Conservation (phyloP, 768 basidiomycete genomes). For the Multifurca ochricompacta region DNA sequence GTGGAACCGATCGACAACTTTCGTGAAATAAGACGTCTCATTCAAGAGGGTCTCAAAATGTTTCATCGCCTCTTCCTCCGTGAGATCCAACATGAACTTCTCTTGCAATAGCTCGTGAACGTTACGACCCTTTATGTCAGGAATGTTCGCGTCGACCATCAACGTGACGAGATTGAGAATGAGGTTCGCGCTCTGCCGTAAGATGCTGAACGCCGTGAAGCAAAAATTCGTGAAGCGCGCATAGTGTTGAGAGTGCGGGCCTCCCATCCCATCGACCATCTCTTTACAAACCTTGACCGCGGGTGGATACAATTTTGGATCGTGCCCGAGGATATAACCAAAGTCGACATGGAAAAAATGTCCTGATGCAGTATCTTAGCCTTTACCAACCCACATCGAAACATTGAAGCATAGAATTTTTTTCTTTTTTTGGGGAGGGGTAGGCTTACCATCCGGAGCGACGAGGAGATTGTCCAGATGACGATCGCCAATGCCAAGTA, state of each 20-base stretch:
- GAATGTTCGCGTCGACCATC: conserved; percentile 97
- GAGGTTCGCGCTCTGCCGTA: conserved; percentile 94
- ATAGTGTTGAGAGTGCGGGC: conserved; percentile 88
- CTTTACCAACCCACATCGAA: background rate
- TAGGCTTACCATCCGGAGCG: conserved; percentile 79
- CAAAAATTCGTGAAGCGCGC: conserved; percentile 93
- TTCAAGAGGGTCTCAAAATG: conserved; percentile 91
- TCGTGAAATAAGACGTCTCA: conserved; percentile 90
- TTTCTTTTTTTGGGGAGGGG: no score
- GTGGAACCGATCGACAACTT: conserved; percentile 90
- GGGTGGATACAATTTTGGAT: conserved; percentile 96
- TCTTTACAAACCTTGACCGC: conserved; percentile 98
- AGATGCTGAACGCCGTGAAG: conserved; percentile 95
- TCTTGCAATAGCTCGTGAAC: conserved; percentile 90
- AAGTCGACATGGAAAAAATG: conserved; percentile 99
- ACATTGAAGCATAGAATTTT: no score
- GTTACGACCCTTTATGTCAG: conserved; percentile 89
- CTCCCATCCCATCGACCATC: conserved; percentile 99
- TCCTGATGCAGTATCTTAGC: conserved; percentile 32
- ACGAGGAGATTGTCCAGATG: conserved; percentile 94
- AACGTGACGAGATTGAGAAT: conserved; percentile 93
- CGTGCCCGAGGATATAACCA: conserved; percentile 94
- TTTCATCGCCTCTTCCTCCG: conserved; percentile 96
- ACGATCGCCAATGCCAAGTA: conserved; percentile 94
- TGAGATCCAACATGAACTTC: conserved; percentile 90